These are phyloP conservation scores for Aspergillus avenaceus DNA, from an alignment of 495 filamentous ascomycete genomes.

Conservation along the genomic window DNA sequence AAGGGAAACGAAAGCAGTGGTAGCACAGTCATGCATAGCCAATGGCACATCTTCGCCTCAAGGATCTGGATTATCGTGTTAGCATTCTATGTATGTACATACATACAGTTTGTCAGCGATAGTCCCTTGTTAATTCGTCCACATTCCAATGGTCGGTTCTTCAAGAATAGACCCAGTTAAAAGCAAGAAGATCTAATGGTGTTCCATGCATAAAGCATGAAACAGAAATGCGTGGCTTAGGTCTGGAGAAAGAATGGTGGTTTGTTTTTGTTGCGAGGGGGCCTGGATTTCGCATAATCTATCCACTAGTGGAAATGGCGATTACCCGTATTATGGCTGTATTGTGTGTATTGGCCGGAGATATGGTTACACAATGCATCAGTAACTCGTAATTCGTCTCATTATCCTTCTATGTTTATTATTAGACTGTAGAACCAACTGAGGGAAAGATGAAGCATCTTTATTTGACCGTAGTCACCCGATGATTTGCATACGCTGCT, in stretches of 20 bases:
- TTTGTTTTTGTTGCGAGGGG: conserved; percentile 7
- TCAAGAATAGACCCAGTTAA: conserved; percentile 8
- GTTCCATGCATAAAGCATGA: conserved; percentile 6
- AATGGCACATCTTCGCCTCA: not conserved
- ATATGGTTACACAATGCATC: conserved; percentile 9
- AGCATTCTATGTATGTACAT: not conserved
- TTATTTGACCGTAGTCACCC: not conserved
- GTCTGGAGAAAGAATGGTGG: conserved; percentile 2
- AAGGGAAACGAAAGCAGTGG: conserved; percentile 2
- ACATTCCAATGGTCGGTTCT: not conserved
- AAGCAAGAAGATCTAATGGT: conserved; percentile 9
- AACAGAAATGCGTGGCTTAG: conserved; percentile 14
- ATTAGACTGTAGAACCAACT: conserved; percentile 1
- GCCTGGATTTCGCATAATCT: conserved; percentile 8
- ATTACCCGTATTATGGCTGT: conserved; percentile 4
- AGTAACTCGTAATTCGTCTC: not conserved
- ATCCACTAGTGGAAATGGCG: not conserved
- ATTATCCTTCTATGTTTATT: conserved; percentile 15
- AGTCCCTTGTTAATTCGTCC: too few relatives aligned
- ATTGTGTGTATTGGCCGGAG: not conserved
- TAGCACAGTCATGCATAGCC: conserved; percentile 5
- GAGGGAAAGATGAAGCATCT: not conserved
- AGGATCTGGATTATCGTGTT: too few relatives aligned
- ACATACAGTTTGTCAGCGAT: too few relatives aligned
- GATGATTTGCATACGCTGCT: not conserved